Conservation (phyloP, 495 filamentous ascomycete genomes). For the Penicillium argentinense region DNA sequence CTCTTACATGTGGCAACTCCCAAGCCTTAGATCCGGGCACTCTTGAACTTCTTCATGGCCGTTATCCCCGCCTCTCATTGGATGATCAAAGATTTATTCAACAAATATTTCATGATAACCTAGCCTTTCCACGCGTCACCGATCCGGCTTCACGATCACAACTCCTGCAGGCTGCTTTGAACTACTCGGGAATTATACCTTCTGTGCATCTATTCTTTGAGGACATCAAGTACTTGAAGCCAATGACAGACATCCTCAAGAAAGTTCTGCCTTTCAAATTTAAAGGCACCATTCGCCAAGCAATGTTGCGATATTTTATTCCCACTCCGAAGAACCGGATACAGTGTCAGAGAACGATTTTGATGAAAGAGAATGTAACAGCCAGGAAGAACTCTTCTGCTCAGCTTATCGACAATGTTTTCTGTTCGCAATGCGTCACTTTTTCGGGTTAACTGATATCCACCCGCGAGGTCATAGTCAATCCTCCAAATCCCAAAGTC, state of each 20-base stretch:
- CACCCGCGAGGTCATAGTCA: conserved; percentile 3
- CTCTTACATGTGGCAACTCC: conserved; percentile 1
- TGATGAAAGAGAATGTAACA: conserved; percentile 2
- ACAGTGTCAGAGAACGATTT: conserved; percentile 11
- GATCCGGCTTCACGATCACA: conserved; percentile 3
- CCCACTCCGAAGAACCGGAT: conserved; percentile 5
- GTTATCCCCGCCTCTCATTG: conserved; percentile 14
- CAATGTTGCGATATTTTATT: conserved; percentile 13
- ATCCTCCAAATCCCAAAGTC: neutral
- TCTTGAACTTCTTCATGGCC: conserved; percentile 16
- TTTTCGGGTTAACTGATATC: conserved; percentile 11
- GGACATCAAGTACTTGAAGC: conserved; percentile 32
- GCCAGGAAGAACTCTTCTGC: conserved; percentile 8
- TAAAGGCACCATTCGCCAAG: conserved; percentile 18
- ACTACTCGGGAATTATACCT: conserved; percentile 20
- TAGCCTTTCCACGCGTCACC: conserved; percentile 10
- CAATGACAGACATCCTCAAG: conserved; percentile 24
- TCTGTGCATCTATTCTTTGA: conserved; percentile 28
- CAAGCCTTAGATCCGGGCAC: conserved; percentile 14
- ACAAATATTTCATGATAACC: conserved; percentile 7
- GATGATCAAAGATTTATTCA: conserved; percentile 17
- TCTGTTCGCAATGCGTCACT: conserved; percentile 24
- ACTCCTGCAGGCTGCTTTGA: conserved; percentile 10
- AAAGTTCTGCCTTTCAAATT: conserved; percentile 17
- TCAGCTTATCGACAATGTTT: conserved; percentile 21